These are phyloP conservation scores for Nicotiana noctiflora DNA, from an alignment of 257 asterid species.

Conservation along the genomic window DNA sequence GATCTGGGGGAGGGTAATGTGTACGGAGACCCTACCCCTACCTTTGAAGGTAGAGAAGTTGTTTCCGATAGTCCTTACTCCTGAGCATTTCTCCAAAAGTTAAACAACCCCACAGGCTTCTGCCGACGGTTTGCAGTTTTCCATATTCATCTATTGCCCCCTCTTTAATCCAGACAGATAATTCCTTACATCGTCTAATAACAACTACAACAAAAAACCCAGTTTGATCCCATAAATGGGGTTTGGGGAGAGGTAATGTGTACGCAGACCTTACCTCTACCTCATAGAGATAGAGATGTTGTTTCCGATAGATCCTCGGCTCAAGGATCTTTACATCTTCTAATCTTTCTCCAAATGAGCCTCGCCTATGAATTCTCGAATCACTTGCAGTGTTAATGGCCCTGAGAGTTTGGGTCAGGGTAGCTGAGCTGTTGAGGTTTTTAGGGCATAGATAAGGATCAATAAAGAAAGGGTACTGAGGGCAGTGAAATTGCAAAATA, in stretches of 20 bases:
- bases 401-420: not conserved
- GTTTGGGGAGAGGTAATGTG: too few relatives aligned
- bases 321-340: not conserved
- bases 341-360: not conserved
- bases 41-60: too few relatives aligned
- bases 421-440: not conserved
- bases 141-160: not conserved
- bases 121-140: not conserved
- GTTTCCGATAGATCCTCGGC: too few relatives aligned
- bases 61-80: not conserved
- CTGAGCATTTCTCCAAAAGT: not conserved
- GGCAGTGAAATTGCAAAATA: not conserved
- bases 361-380: not conserved
- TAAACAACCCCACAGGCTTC: not conserved
- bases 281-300: too few relatives aligned
- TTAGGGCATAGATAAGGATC: not conserved
- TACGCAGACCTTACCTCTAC: too few relatives aligned
- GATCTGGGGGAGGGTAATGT: too few relatives aligned
- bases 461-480: not conserved
- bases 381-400: not conserved
- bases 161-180: slow-evolving; percentile 3
- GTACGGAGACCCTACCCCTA: too few relatives aligned
- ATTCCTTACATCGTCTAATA: not conserved
- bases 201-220: too few relatives aligned
- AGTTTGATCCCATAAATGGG: too few relatives aligned